Conservation (phyloP, 1,284 basidiomycete species). For the Ganoderma sinense region DNA sequence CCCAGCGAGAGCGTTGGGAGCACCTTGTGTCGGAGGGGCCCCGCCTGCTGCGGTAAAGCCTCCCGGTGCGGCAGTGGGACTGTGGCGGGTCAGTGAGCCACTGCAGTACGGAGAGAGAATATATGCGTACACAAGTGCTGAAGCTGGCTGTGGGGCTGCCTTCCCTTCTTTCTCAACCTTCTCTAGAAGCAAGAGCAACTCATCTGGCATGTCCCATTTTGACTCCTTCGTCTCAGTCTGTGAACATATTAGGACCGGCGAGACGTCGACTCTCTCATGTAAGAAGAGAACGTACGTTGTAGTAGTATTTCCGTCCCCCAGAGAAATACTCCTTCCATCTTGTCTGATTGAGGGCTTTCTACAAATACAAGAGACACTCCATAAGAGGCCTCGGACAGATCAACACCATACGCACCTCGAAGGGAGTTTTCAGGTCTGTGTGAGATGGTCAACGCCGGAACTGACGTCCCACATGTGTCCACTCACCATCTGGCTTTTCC, state of each 20-base stretch:
- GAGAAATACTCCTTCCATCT: conserved; percentile 95
- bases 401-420: conserved; percentile 64
- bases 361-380: conserved; percentile 6
- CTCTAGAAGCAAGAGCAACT: conserved; percentile 81
- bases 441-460: neutral
- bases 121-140: conserved; percentile 37
- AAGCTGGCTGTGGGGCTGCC: conserved; percentile 39
- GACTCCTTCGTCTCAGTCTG: conserved; percentile 86
- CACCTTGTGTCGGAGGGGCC: conserved; percentile 39
- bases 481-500: conserved; percentile 86
- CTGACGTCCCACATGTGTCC: conserved; percentile 2
- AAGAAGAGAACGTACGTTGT: conserved; percentile 66
- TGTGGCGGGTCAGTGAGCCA: conserved; percentile 17
- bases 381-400: neutral
- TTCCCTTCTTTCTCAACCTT: conserved; percentile 81
- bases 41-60: conserved; percentile 26
- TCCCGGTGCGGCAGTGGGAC: conserved; percentile 28
- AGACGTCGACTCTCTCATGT: neutral
- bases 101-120: neutral
- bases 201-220: conserved; percentile 97
- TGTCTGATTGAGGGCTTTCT: conserved; percentile 88
- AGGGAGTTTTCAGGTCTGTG: conserved; percentile 81
- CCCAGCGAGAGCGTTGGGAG: conserved; percentile 43
- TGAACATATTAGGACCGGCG: neutral
- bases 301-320: conserved; percentile 91